A percentile compares a stretch with the other conserved stretches of the same genome.
phyloP scores from a whole-genome alignment of 495 filamentous ascomycete species.

The Xylaria grammica region DNA sequence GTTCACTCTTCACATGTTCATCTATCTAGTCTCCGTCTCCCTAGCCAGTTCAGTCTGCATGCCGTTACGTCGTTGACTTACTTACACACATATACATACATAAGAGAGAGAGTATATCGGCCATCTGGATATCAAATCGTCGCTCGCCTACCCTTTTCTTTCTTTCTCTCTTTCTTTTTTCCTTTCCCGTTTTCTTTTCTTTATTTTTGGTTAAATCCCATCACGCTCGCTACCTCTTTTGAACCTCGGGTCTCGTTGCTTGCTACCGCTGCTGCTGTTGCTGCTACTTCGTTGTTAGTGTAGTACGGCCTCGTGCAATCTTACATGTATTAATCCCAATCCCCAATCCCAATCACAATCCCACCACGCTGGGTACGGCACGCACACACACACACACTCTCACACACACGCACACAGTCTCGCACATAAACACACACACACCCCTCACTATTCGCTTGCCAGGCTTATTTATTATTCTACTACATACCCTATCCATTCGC shows the following conservation, averaged over 20 bases:
- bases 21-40: conserved; percentile 1
- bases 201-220: too few species aligned
- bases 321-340: conserved; percentile 1
- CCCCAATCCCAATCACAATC: conserved; percentile 1
- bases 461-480: not conserved
- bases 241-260: too few species aligned
- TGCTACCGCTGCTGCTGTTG: too few species aligned
- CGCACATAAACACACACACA: not conserved
- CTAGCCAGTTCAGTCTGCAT: not conserved
- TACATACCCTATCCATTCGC: not conserved
- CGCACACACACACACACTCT: not conserved
- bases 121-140: conserved; percentile 7
- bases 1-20: conserved; percentile 7
- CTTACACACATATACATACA: too few species aligned
- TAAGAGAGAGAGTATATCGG: too few species aligned
- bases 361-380: not conserved
- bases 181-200: not conserved
- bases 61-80: too few species aligned
- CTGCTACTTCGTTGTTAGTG: not conserved
- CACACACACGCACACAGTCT: not conserved
- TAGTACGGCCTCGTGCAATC: not conserved
- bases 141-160: not conserved
- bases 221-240: too few species aligned
- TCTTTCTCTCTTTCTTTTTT: not conserved
- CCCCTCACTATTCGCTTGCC: conserved; percentile 18